Evolutionary conservation across 2,329 filamentous ascomycete genomes (phyloP).

Genomic region (Eutypa lata): DNA sequence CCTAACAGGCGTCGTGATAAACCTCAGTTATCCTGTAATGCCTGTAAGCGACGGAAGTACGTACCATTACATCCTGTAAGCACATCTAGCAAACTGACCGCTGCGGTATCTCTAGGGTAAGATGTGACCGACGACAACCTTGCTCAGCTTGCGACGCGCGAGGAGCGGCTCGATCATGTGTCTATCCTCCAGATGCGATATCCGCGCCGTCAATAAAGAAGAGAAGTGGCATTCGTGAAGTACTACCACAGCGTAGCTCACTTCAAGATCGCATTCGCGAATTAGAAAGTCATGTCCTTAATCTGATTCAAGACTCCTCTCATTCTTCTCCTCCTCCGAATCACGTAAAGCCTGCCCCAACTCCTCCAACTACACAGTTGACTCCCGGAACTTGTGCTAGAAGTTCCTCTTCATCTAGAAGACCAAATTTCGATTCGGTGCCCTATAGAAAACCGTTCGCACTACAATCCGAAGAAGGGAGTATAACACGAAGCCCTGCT

Average conservation of each 20-base stretch:
- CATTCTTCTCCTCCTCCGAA: no score
- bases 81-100: not conserved
- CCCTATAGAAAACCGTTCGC: not conserved
- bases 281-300: conserved; percentile 27
- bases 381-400: conserved; percentile 1
- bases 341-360: conserved; percentile 6
- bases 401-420: not conserved
- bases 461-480: conserved; percentile 25
- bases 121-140: conserved; percentile 17
- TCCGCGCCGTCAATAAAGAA: conserved; percentile 6
- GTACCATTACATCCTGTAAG: conserved; percentile 9
- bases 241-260: conserved; percentile 1
- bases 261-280: conserved; percentile 22
- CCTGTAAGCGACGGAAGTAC: conserved; percentile 28
- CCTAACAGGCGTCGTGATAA: conserved; percentile 26
- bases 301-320: conserved; percentile 17
- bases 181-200: conserved; percentile 10
- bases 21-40: conserved; percentile 28
- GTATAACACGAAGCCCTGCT: conserved; percentile 20
- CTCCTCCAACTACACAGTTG: not conserved
- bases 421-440: no score
- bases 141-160: conserved; percentile 13
- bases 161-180: conserved; percentile 12
- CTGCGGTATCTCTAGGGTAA: conserved; percentile 6
- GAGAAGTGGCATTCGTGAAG: not conserved